Percentiles rank a stretch among this genome's conserved stretches.
Conservation (phyloP, 2,329 filamentous ascomycete species). For the Xylaria sp. region DNA sequence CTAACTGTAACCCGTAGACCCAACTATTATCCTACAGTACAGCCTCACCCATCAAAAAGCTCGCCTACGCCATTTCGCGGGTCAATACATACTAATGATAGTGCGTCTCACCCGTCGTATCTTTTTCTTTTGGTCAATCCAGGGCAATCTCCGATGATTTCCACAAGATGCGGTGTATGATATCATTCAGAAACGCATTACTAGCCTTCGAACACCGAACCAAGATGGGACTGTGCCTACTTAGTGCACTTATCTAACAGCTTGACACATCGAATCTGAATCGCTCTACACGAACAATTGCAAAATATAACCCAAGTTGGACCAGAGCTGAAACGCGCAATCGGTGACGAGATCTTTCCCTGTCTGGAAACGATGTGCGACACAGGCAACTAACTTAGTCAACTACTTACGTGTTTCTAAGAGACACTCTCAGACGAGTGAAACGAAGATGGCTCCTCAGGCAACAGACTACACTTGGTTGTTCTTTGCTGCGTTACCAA, state of each 20-base stretch:
- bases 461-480: background rate
- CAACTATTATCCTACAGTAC: background rate
- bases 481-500: background rate
- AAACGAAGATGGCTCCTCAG: background rate
- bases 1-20: slow-evolving; percentile 11
- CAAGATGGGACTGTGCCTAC: background rate
- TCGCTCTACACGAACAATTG: slow-evolving; percentile 1
- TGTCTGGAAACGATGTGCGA: background rate
- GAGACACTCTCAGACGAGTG: background rate
- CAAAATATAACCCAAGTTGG: background rate
- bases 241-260: background rate
- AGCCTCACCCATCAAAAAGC: background rate
- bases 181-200: slow-evolving; percentile 1
- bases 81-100: background rate
- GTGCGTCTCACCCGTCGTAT: background rate
- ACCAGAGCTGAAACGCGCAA: background rate
- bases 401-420: slow-evolving; percentile 9
- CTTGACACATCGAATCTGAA: background rate
- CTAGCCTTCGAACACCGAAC: background rate
- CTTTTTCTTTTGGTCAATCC: background rate
- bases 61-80: background rate
- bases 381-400: background rate
- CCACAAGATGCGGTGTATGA: background rate
- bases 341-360: background rate
- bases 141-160: slow-evolving; percentile 4